These are phyloP conservation scores for Lunasporangiospora selenospora DNA, from an alignment of 192 early-diverging fungal genomes.

Conservation along the genomic window DNA sequence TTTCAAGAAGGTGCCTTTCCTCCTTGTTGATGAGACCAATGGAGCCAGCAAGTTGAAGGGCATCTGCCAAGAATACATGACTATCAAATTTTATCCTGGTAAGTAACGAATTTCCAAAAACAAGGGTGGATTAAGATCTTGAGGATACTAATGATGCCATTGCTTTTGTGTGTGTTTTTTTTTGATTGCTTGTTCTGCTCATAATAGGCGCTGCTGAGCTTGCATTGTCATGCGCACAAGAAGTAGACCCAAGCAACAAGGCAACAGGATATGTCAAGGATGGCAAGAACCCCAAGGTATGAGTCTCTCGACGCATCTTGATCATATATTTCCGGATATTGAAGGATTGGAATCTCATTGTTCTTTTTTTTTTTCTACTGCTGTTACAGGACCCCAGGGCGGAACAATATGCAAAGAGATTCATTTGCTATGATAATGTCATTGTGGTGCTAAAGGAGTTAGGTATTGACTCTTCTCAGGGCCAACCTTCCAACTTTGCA, in stretches of 20 bases:
- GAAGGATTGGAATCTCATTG: constrained; percentile 4
- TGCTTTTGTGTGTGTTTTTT: constrained; percentile 6
- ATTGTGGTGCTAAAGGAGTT: constrained; percentile 24
- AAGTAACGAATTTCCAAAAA: too few species aligned
- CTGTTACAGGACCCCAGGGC: constrained; percentile 23
- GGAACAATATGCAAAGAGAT: constrained; percentile 24
- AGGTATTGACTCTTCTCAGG: constrained; percentile 29
- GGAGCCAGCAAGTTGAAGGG: constrained; percentile 53
- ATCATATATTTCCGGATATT: constrained; percentile 30
- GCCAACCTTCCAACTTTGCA: constrained; percentile 26
- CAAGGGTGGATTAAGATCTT: too few species aligned
- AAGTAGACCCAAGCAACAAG: constrained; percentile 62
- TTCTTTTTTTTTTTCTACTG: constrained; percentile 6
- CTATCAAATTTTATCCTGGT: constrained; percentile 46
- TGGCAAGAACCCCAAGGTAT: constrained; percentile 55
- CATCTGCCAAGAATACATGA: constrained; percentile 56
- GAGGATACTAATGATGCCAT: too few species aligned
- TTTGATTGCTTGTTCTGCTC: neutral
- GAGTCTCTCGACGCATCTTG: constrained; percentile 52
- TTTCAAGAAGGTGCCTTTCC: constrained; percentile 51
- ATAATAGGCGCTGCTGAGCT: constrained; percentile 57
- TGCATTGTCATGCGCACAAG: constrained; percentile 61
- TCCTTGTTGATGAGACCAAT: constrained; percentile 53
- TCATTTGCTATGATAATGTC: constrained; percentile 33
- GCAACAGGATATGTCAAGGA: constrained; percentile 63